Conservation (phyloP, 495 filamentous ascomycete species). For the Oidiodendron maius region DNA sequence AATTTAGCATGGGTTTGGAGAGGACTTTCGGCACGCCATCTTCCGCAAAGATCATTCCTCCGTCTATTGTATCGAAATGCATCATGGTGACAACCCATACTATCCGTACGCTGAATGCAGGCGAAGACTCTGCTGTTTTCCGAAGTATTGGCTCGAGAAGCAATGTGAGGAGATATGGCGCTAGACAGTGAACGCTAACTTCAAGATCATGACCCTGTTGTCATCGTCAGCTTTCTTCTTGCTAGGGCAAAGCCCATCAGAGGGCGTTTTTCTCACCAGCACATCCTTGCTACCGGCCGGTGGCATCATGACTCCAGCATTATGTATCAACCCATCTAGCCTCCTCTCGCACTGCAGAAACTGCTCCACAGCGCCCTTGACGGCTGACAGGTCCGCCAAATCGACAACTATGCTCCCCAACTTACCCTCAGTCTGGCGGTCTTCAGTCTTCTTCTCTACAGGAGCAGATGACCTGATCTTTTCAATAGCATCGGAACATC, state of each 20-base stretch:
- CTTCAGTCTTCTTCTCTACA: constrained; percentile 7
- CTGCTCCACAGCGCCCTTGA: constrained; percentile 33
- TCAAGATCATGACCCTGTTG: constrained; percentile 38
- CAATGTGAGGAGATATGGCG: constrained; percentile 39
- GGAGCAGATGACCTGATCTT: constrained; percentile 16
- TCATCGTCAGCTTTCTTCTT: not conserved
- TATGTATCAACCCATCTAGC: constrained; percentile 45
- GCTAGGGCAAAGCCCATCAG: not conserved
- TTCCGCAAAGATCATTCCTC: constrained; percentile 23
- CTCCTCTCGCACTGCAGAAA: constrained; percentile 35
- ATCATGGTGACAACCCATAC: constrained; percentile 31
- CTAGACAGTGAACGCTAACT: constrained; percentile 42
- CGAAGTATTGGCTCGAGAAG: constrained; percentile 35
- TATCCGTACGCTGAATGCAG: constrained; percentile 29
- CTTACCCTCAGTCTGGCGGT: too few species aligned
- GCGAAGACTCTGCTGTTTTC: constrained; percentile 25
- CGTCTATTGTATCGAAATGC: constrained; percentile 19
- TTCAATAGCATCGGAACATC: constrained; percentile 30
- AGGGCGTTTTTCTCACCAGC: constrained; percentile 1
- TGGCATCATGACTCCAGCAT: constrained; percentile 42
- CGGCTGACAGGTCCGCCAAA: constrained; percentile 36
- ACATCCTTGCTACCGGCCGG: constrained; percentile 29
- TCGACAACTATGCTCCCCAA: constrained; percentile 38
- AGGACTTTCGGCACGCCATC: constrained; percentile 20
- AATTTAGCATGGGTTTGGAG: constrained; percentile 25